Percentiles rank a stretch among this genome's conserved stretches.
phyloP scores from a whole-genome alignment of 805 yeast species.

The Candida endomychidarum region DNA sequence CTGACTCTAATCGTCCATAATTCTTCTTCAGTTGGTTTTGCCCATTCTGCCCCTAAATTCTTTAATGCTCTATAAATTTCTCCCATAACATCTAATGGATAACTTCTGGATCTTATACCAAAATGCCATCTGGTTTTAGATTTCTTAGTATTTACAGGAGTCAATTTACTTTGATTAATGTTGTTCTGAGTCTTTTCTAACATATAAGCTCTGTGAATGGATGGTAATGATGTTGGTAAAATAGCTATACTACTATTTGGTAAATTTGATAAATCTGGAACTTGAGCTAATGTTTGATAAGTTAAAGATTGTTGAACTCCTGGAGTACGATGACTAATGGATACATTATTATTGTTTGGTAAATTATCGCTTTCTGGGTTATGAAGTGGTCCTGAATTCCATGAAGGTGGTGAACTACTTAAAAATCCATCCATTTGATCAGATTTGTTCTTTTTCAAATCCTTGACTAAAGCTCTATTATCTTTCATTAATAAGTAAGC shows the following conservation, averaged over 20 bases:
- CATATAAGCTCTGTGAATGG: slow-evolving; percentile 93
- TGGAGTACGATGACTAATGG: slow-evolving; percentile 31
- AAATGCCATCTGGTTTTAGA: slow-evolving; percentile 98
- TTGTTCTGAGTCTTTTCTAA: slow-evolving; percentile 40
- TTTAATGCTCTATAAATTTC: slow-evolving; percentile 93
- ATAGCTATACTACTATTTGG: slow-evolving; percentile 87
- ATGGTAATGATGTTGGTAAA: slow-evolving; percentile 90
- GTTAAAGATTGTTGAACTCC: slow-evolving; percentile 47
- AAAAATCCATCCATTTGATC: slow-evolving; percentile 58
- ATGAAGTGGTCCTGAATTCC: slow-evolving; percentile 20
- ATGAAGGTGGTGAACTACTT: slow-evolving; percentile 62
- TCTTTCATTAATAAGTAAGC: slow-evolving; percentile 83
- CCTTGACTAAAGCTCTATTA: slow-evolving; percentile 67
- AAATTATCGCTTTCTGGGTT: slow-evolving; percentile 13
- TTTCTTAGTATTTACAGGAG: slow-evolving; percentile 69
- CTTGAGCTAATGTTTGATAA: slow-evolving; percentile 48
- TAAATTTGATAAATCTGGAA: slow-evolving; percentile 48
- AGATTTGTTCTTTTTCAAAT: slow-evolving; percentile 53
- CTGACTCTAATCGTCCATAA: slow-evolving; percentile 94
- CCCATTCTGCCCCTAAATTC: slow-evolving; percentile 96
- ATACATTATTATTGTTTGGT: slow-evolving; percentile 16
- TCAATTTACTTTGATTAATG: slow-evolving; percentile 26
- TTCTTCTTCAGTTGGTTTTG: slow-evolving; percentile 90
- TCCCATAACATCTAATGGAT: slow-evolving; percentile 98
- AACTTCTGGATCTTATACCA: slow-evolving; percentile 93